Evolutionary conservation across 345 rosid genomes (phyloP).

Genomic region (Eutrema japonicum): DNA sequence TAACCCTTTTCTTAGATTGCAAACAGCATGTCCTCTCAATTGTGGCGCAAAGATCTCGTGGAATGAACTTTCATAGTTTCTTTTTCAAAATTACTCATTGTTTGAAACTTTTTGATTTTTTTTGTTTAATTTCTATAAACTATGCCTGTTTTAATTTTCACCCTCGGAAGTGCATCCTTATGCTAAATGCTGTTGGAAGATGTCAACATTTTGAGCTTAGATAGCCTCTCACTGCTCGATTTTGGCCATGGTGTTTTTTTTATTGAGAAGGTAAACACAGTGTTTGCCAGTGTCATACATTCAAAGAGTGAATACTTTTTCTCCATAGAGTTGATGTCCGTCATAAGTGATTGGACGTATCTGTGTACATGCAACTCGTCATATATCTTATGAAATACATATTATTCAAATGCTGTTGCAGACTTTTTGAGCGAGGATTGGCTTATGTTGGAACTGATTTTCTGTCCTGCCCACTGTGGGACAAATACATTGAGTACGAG

Average conservation of each 20-base stretch:
- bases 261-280: conserved; percentile 5
- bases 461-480: conserved; percentile 84
- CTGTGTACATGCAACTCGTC: conserved; percentile 35
- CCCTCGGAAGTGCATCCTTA: conserved; percentile 72
- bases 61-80: conserved; percentile 47
- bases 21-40: conserved; percentile 69
- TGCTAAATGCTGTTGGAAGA: conserved; percentile 96
- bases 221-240: conserved; percentile 18
- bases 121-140: conserved; percentile 9
- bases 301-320: conserved; percentile 16
- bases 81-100: conserved; percentile 8
- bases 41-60: conserved; percentile 66
- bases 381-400: conserved; percentile 25
- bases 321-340: conserved; percentile 33
- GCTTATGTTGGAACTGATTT: conserved; percentile 91
- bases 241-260: conserved; percentile 9
- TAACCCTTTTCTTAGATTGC: conserved; percentile 66
- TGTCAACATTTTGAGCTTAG: conserved; percentile 50
- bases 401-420: conserved; percentile 46
- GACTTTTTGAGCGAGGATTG: conserved; percentile 91
- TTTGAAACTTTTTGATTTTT: not conserved
- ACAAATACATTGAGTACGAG: conserved; percentile 92
- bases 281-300: conserved; percentile 1
- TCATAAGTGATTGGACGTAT: conserved; percentile 46
- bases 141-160: conserved; percentile 58